A percentile compares a stretch with the other conserved stretches of the same genome.
phyloP scores from a whole-genome alignment of 2,329 filamentous ascomycete genomes.

The Aspergillus pseudoterreus region DNA sequence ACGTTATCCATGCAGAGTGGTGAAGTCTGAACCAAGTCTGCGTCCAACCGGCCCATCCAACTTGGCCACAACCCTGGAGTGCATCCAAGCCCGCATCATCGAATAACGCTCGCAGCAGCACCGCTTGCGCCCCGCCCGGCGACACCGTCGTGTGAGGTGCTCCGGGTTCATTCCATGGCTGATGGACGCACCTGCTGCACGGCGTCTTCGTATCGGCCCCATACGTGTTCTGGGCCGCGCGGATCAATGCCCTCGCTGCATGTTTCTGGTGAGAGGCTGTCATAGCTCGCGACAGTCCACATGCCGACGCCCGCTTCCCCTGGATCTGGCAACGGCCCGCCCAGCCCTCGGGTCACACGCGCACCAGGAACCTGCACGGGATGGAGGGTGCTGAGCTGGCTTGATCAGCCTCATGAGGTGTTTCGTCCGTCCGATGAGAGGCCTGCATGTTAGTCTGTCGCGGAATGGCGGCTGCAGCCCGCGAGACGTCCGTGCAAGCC shows the following conservation, averaged over 20 bases:
- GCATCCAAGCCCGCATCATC: neutral
- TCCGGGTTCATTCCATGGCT: too few species aligned
- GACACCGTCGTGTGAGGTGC: too few species aligned
- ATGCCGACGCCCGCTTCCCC: neutral
- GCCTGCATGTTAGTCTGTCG: neutral
- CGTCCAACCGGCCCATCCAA: neutral
- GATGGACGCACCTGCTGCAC: too few species aligned
- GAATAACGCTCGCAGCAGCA: neutral
- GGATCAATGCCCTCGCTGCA: neutral
- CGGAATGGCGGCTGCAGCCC: too few species aligned
- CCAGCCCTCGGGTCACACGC: slow-evolving; percentile 32
- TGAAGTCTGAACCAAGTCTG: neutral
- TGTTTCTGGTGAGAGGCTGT: neutral
- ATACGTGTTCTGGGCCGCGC: neutral
- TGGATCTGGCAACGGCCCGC: slow-evolving; percentile 19
- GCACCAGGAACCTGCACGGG: slow-evolving; percentile 20
- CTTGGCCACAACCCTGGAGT: too few species aligned
- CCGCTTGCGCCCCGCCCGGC: neutral
- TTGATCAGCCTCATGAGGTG: slow-evolving; percentile 6
- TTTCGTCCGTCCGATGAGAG: neutral
- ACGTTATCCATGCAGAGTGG: slow-evolving; percentile 6
- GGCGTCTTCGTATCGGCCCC: neutral
- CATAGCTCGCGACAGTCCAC: neutral
- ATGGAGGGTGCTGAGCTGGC: slow-evolving; percentile 27
- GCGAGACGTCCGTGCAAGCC: neutral